Base-by-base conservation (phyloP, 768 basidiomycete species). In the Dacryopinax primogenitus region DNA sequence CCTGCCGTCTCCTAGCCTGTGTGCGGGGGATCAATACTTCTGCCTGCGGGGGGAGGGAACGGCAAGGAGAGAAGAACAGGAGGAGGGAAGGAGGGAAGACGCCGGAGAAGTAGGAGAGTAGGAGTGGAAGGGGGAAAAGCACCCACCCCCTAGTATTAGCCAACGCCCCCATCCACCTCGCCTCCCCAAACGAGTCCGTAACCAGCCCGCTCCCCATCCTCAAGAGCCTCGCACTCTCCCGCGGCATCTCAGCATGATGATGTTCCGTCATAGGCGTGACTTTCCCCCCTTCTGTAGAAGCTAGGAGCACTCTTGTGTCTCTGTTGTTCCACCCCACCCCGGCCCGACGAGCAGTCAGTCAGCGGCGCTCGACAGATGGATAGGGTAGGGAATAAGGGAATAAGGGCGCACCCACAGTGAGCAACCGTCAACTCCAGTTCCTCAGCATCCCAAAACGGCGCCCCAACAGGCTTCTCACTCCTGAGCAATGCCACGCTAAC, bases 151-250 rank as follows among this genome's bases (percentile, higher is more conserved):
- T 78, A 1, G 95, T 97, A 69, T 97, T 97, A 33, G 86, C 89
- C 34, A 98, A 78, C 2, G 86, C 90, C 15, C 94, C 95, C 89
- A 96, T 95, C 91, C 92, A 95, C 62, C 94, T 79, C 33, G 86
- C 84, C 79, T 98, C 94, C 6, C 95, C 94, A 71, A 90, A 98
- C 3, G 92, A 93, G 73, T 98, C 95, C 1, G 90, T 90, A 45
- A 96, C 88, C 30, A 95, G 75, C 1, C 89, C 87, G 9, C 87
- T 86, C 12, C 92, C 92, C 84, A 92, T 89, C 64, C 89, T 82
- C 33, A 94, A 82, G 64, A 99, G 77, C 45, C 96, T 81, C 45
- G 84, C 85, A 33, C 89, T 84, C 73, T 99, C 96, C 11, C 90
- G 80, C 34, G 85, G 85, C 26, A 90, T 82, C 70, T 98, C 95